Evolutionary conservation across 805 yeast species (phyloP), one percentile per base, ranked within the genome.

Genomic region (Tetrapisispora arboricola): DNA sequence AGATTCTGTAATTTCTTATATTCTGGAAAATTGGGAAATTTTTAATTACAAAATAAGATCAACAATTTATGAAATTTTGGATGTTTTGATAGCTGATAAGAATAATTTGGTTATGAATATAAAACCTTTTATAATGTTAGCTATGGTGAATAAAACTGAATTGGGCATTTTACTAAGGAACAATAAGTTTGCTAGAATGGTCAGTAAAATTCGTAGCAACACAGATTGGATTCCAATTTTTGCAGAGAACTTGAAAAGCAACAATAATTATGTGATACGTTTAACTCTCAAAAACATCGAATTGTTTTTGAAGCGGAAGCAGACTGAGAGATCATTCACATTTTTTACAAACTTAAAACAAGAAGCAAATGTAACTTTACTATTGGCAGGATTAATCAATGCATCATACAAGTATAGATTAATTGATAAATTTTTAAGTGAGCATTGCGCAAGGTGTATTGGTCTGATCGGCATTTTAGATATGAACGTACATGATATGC

Each of bases 391-490:
- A 1, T 57, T 81, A 2, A 58, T 81, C 35, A 75, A 75, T 44
- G 71, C 77, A 1, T 67, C 84, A 0, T 71, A 73, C 39, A 75
- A 70, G 46, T 81, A 75, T 56, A 73, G 73, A 45, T 64, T 60
- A 11, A 61, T 58, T 3, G 69, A 70, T 47, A 61, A 65, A 9
- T 63, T 64, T 1, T 70, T 87, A 7, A 68, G 85, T 2, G 63
- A 66, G 4, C 68, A 73, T 32, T 76, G 90, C 52, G 77, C 94
- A 0, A 70, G 70, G 39, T 83, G 86, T 25, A 64, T 92, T 9
- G 80, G 95, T 1, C 60, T 77, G 19, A 68, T 92, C 32, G 97
- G 97, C 0, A 76, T 86, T 0, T 54, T 84, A 10, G 95, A 86
- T 54, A 64, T 78, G 5, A 73, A 78, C 36, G 30, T 24, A 71